Evolutionary conservation across 305 asterid species (phyloP).

Genomic region (Fraxinus xanthoxyloides): DNA sequence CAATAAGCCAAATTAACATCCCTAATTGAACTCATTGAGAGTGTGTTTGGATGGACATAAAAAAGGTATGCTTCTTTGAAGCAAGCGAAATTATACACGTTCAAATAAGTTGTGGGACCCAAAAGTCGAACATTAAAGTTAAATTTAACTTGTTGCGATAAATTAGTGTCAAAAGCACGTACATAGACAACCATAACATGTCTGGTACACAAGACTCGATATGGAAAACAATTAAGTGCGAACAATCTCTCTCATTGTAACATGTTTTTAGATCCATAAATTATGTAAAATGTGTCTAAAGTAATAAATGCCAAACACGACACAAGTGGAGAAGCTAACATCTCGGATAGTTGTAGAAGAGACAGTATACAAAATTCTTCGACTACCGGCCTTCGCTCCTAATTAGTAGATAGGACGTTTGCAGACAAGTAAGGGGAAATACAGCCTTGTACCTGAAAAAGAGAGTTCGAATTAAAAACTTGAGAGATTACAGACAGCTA

Average conservation of each 20-base stretch:
- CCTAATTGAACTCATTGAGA: not conserved
- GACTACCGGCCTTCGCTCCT: slow-evolving; percentile 14
- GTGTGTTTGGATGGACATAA: not conserved
- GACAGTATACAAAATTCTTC: not conserved
- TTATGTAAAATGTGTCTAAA: not conserved
- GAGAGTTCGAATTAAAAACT: slow-evolving; percentile 14
- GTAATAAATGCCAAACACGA: not conserved
- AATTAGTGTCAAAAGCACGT: not conserved
- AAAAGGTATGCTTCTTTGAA: not conserved
- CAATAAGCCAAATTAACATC: too few relatives aligned
- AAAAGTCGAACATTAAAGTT: not conserved
- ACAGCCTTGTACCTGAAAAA: slow-evolving; percentile 82
- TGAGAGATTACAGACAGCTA: not conserved
- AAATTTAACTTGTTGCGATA: not conserved
- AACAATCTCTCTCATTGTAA: not conserved
- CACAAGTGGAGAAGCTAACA: not conserved
- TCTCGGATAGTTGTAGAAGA: not conserved
- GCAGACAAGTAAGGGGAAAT: slow-evolving; percentile 81
- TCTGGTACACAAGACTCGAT: not conserved
- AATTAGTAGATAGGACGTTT: slow-evolving; percentile 60
- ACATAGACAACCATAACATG: not conserved
- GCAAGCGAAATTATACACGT: not conserved
- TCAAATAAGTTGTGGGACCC: not conserved
- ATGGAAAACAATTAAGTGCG: not conserved
- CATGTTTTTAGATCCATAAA: not conserved